Percentiles rank a stretch among this genome's conserved stretches.
These are phyloP conservation scores for Phalaenopsis hybrid DNA, from an alignment of 116 monocot genomes.

Conservation along the genomic window DNA sequence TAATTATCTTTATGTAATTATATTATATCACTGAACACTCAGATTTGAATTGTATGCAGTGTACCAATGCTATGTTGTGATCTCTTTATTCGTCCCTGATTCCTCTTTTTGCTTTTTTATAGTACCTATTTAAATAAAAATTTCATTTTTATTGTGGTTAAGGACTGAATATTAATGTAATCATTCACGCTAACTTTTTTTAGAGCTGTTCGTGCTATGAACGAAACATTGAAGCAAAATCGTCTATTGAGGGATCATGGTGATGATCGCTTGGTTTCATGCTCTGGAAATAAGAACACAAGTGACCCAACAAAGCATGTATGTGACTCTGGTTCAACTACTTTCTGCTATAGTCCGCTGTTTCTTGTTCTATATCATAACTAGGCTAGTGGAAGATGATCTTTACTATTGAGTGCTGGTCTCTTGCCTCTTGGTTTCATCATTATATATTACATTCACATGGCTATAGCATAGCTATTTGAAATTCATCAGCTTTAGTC, in stretches of 20 bases:
- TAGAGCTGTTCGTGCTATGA: constrained; percentile 96
- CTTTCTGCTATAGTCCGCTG: background rate
- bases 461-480: background rate
- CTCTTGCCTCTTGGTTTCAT: background rate
- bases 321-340: constrained; percentile 14
- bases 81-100: background rate
- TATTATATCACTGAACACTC: background rate
- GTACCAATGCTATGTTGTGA: background rate
- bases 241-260: constrained; percentile 53
- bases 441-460: background rate
- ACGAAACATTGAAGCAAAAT: constrained; percentile 90
- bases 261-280: constrained; percentile 31
- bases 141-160: background rate
- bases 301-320: constrained; percentile 48
- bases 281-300: constrained; percentile 27
- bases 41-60: background rate
- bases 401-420: constrained; percentile 1
- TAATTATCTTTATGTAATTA: background rate
- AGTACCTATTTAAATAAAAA: background rate
- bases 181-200: background rate
- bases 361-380: background rate
- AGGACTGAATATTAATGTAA: background rate
- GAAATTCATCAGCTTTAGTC: background rate
- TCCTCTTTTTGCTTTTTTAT: background rate
- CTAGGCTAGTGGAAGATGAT: background rate